Base-by-base conservation (phyloP, 1,284 basidiomycete species). In the Mycena sp. region DNA sequence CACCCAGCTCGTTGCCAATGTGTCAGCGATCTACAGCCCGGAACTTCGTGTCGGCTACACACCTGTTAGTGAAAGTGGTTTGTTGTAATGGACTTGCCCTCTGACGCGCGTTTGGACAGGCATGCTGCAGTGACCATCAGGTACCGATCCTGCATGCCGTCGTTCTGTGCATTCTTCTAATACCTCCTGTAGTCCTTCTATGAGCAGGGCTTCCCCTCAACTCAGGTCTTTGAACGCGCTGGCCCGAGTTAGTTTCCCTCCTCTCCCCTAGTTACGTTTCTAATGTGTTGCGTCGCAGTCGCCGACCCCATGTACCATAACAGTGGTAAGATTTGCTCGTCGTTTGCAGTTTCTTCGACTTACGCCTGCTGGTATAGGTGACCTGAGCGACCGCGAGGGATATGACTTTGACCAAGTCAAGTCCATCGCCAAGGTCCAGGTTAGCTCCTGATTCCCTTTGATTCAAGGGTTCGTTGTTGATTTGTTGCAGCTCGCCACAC, bases 81-180 rank as follows among this genome's bases (percentile, higher is more conserved):
- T 6, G 32, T 32, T 12, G 0, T 30, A 5, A 6, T n/a, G 7
- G 41, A 30, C 23, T 58, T 29, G 25, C 35, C 41, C 46, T 28
- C 43, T 32, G 17, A 59, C 51, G 26, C 43, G 53, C 11, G 43
- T 11, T 32, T 37, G 23, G 56, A 44, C 53, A 87, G 85, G 92
- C 86, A 29, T 96, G 94, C 77, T 96, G 94, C 78, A 94, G 92
- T 68, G 94, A 95, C 71, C 93, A 96, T 74, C 89, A 90, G 81
- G 88, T 84, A 69, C 53, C 71, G 68, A 9, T 32, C 23, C 12
- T 38, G 37, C 41, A 26, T 16, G 12, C 1, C 21, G 19, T 25
- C 41, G 43, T 50, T 35, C 11, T 38, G n/a, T 51, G 21, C 49
- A 62, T 61, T 9, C 50, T 26, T 10, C 23, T n/a, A 56, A 45